phyloP scores from a whole-genome alignment of 768 basidiomycete genomes.

The Zangia roseola region DNA sequence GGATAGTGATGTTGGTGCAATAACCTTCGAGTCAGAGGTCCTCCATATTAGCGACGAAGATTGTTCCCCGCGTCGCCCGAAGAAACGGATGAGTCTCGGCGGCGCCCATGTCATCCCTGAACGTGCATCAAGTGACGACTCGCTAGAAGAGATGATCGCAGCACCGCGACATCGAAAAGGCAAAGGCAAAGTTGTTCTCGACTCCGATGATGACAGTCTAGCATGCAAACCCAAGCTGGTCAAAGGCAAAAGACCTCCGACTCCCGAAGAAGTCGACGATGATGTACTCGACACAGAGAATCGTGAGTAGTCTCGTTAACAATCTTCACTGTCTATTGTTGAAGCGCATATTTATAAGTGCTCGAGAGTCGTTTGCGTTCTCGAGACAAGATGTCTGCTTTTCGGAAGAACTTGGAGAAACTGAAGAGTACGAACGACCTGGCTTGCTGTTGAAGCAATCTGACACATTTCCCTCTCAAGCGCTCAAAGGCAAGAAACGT shows the following conservation, averaged over 20 bases:
- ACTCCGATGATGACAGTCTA: conserved; percentile 37
- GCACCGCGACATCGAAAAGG: conserved; percentile 21
- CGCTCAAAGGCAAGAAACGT: conserved; percentile 43
- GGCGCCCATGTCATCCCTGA: conserved; percentile 15
- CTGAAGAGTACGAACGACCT: conserved; percentile 50
- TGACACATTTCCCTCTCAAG: conserved; percentile 9
- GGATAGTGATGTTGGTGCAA: conserved; percentile 49
- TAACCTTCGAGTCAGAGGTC: conserved; percentile 45
- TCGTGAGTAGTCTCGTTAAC: conserved; percentile 38
- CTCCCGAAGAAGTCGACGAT: conserved; percentile 42
- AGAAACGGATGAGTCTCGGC: conserved; percentile 11
- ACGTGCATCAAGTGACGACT: conserved; percentile 21
- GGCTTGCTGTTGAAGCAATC: background rate
- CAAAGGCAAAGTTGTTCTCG: conserved; percentile 21
- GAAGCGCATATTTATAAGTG: conserved; percentile 44
- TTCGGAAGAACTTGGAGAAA: conserved; percentile 63
- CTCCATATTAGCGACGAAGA: conserved; percentile 25
- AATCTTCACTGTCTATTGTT: background rate
- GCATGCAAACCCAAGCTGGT: conserved; percentile 41
- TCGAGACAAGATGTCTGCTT: conserved; percentile 57
- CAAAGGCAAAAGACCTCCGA: conserved; percentile 42
- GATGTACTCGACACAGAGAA: conserved; percentile 48
- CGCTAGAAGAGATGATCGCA: conserved; percentile 16
- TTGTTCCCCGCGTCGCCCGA: conserved; percentile 26
- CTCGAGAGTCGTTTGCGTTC: conserved; percentile 61